phyloP scores from a whole-genome alignment of 2,329 filamentous ascomycete species.

The Xylariaceae sp. region DNA sequence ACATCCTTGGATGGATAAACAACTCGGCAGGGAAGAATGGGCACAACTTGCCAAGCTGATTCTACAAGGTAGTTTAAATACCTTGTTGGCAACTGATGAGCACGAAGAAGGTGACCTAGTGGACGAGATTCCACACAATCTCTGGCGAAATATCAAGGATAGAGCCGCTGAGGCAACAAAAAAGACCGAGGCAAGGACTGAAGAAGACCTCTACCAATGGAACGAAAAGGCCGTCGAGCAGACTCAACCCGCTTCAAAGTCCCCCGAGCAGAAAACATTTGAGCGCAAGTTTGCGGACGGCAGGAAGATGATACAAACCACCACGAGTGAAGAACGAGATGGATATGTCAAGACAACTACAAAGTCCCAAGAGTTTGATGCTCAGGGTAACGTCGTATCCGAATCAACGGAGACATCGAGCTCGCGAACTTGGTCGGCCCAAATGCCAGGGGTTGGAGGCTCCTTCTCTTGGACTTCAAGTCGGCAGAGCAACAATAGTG shows the following conservation, averaged over 20 bases:
- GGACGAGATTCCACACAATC: background rate
- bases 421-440: conserved; percentile 15
- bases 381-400: conserved; percentile 19
- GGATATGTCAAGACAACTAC: conserved; percentile 14
- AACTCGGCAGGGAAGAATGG: background rate
- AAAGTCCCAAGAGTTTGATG: conserved; percentile 16
- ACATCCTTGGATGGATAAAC: background rate
- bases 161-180: background rate
- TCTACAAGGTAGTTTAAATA: too few species aligned
- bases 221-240: background rate
- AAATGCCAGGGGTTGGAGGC: conserved; percentile 7
- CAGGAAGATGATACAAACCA: conserved; percentile 19
- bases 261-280: background rate
- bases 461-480: conserved; percentile 12
- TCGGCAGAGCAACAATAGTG: background rate
- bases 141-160: background rate
- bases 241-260: background rate
- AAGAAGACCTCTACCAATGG: conserved; percentile 3
- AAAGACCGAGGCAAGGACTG: background rate
- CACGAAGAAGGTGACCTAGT: background rate
- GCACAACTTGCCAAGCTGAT: background rate
- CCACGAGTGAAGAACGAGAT: conserved; percentile 7
- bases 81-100: too few species aligned
- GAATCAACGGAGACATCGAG: conserved; percentile 11
- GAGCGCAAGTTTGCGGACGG: conserved; percentile 19